These are phyloP conservation scores for Perkinsus chesapeaki DNA, from an alignment of 169 alveolate species.

Conservation along the genomic window DNA sequence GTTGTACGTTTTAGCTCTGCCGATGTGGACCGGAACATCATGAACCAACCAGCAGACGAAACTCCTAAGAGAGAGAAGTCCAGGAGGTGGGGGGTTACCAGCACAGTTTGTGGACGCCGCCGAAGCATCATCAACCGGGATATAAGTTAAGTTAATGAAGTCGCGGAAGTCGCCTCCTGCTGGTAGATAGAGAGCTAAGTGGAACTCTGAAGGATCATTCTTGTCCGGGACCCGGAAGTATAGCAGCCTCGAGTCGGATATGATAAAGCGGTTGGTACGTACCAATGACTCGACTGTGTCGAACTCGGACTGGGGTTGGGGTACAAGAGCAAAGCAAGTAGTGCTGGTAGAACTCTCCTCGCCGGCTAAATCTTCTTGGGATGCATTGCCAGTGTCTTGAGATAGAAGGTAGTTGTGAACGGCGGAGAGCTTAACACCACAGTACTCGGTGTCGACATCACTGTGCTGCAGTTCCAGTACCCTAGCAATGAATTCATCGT, in stretches of 20 bases:
- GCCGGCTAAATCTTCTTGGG: neutral
- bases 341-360: neutral
- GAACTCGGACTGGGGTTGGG: neutral
- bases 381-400: neutral
- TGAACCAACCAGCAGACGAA: neutral
- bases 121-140: neutral
- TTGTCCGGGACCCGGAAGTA: neutral
- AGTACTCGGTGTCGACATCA: neutral
- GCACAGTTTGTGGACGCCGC: neutral
- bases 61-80: neutral
- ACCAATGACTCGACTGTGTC: neutral
- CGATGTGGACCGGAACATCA: neutral
- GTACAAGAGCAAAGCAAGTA: neutral
- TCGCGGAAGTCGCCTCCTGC: neutral
- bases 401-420: neutral
- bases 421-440: neutral
- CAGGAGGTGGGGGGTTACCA: neutral
- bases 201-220: neutral
- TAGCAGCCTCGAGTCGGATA: neutral
- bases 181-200: neutral
- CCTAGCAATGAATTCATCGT: neutral
- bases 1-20: neutral
- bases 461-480: neutral
- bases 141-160: neutral
- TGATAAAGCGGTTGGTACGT: neutral